Percentiles rank a stretch among this genome's conserved stretches.
Evolutionary conservation across 306 rosid species (phyloP).

Genomic region (Vachellia pachyceras): DNA sequence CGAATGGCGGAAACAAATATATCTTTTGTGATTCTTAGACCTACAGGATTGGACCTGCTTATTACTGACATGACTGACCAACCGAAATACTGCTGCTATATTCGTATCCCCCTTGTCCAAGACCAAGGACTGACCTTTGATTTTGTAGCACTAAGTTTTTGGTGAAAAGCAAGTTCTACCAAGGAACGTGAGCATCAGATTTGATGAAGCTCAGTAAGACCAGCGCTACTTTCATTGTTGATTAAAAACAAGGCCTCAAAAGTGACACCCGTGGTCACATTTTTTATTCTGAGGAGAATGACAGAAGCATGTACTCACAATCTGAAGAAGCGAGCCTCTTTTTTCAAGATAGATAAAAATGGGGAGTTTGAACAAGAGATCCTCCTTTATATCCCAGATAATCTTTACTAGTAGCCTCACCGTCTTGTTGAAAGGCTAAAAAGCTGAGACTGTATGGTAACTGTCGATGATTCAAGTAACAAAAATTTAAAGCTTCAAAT

Average conservation of each 20-base stretch:
- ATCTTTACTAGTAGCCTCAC: slow-evolving; percentile 14
- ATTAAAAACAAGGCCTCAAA: not conserved
- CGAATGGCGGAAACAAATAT: slow-evolving; percentile 87
- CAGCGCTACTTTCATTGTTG: not conserved
- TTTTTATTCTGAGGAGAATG: slow-evolving; percentile 19
- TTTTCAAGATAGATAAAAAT: not conserved
- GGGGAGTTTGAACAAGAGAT: not conserved
- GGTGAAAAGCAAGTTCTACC: not conserved
- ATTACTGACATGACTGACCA: slow-evolving; percentile 43
- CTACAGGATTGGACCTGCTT: slow-evolving; percentile 27
- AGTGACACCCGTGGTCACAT: slow-evolving; percentile 5
- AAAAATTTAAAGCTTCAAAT: not conserved
- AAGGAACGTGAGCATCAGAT: slow-evolving; percentile 14
- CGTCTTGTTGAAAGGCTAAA: slow-evolving; percentile 20
- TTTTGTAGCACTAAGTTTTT: not conserved
- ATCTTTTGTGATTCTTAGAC: slow-evolving; percentile 65
- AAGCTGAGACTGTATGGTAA: slow-evolving; percentile 11
- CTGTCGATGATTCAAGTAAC: not conserved
- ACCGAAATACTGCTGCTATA: slow-evolving; percentile 17
- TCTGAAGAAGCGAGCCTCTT: slow-evolving; percentile 11
- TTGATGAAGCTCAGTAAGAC: not conserved
- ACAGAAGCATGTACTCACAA: not conserved
- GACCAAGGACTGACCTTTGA: slow-evolving; percentile 28
- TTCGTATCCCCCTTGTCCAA: not conserved
- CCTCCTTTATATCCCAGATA: slow-evolving; percentile 1